Evolutionary conservation across 345 rosid genomes (phyloP).

Genomic region (Moricandia moricandioides): DNA sequence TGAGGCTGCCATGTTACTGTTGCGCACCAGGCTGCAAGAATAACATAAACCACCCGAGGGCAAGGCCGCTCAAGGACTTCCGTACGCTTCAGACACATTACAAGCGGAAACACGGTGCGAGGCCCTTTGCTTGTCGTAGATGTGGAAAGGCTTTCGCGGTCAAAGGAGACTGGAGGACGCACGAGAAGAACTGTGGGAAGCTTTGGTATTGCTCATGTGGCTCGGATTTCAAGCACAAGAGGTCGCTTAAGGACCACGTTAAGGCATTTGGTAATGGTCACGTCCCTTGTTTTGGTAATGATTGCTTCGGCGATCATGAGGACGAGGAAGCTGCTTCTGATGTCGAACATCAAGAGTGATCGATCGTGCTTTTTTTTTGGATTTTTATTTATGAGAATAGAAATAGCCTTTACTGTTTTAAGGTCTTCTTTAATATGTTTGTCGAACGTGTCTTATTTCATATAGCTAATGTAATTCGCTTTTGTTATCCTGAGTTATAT

Average conservation of each 20-base stretch:
- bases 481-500: not conserved
- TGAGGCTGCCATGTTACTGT: conserved; percentile 89
- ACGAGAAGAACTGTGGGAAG: conserved; percentile 97
- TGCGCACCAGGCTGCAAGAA: conserved; percentile 94
- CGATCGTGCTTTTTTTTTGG: not conserved
- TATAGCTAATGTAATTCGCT: not conserved
- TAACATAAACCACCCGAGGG: conserved; percentile 91
- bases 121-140: conserved; percentile 89
- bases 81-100: conserved; percentile 98
- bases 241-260: conserved; percentile 92
- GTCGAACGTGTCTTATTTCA: not conserved
- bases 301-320: conserved; percentile 43
- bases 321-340: conserved; percentile 79
- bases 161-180: conserved; percentile 98
- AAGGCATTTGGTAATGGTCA: conserved; percentile 86
- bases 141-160: conserved; percentile 97
- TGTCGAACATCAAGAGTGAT: conserved; percentile 53
- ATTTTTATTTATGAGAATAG: not conserved
- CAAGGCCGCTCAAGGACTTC: conserved; percentile 89
- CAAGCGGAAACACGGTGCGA: conserved; percentile 91
- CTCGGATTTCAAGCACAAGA: conserved; percentile 93
- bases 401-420: not conserved
- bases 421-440: not conserved
- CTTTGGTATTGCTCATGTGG: conserved; percentile 97
- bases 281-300: conserved; percentile 62